Conservation (phyloP, 179 eudicot species). For the Vitellaria paradoxa region DNA sequence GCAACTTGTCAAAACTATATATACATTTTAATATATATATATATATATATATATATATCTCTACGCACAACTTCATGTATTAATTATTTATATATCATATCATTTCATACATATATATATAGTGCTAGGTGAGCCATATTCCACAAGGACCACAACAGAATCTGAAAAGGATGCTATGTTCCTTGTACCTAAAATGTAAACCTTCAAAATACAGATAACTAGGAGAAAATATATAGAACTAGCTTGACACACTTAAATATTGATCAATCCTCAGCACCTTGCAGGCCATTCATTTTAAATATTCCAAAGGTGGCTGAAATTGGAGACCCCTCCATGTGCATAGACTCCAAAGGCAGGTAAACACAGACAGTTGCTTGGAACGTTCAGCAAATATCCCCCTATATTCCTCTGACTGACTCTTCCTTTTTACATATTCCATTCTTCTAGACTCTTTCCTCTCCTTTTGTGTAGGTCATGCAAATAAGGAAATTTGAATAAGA, state of each 20-base stretch:
- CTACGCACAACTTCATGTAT: background rate
- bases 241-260: background rate
- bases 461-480: slow-evolving; percentile 20
- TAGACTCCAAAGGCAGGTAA: slow-evolving; percentile 18
- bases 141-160: background rate
- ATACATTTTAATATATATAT: background rate
- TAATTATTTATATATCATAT: background rate
- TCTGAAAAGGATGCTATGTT: background rate
- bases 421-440: slow-evolving; percentile 1
- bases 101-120: background rate
- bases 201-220: background rate
- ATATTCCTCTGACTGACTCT: background rate
- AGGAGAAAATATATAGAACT: background rate
- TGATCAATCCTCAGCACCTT: background rate
- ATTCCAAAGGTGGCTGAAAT: slow-evolving; percentile 11
- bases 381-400: background rate
- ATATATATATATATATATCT: too few relatives aligned
- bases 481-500: background rate
- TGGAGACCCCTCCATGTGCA: slow-evolving; percentile 30
- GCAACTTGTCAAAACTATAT: background rate
- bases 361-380: background rate
- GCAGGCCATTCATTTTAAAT: slow-evolving; percentile 15
- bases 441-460: slow-evolving; percentile 12
- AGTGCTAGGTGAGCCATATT: background rate
- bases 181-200: background rate